Base-by-base conservation (phyloP, 106 monocot genomes). In the Allium cepa region DNA sequence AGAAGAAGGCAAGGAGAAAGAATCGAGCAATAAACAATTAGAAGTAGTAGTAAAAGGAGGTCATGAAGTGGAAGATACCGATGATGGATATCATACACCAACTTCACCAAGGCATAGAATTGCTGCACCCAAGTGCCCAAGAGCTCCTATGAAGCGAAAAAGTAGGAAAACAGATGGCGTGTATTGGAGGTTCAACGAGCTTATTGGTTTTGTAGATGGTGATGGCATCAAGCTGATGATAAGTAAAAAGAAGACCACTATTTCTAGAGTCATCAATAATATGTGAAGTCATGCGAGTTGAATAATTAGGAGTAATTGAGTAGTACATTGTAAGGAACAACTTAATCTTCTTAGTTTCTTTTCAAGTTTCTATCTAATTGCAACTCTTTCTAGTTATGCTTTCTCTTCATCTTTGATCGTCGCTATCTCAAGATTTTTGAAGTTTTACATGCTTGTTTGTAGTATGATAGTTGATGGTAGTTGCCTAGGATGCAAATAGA, bases 71-170 rank as follows among this genome's bases (percentile, higher is more conserved):
- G 53, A 55, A 12, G 53, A 55, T 55, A 15, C 3, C 0, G 53
- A 55, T 55, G 53, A 4, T 10, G 60, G 60, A 12, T 62, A 62
- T 62, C 62, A 62, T 26, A 62, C 62, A 9, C 62, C 62, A 36
- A 62, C 62, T 11, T 62, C 62, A 36, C 62, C 62, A 11, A 28
- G 62, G 26, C 62, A 62, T 36, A 62, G 27, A 22, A 62, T 62
- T 62, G 36, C 22, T 26, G 62, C 14, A 45, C 27, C 14, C 0
- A 14, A 62, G 22, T 62, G 62, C 62, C 62, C 62, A 7, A 26
- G 17, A 11, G 62, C 62, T 9, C 62, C 62, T 0, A 59, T 13
- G 11, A 62, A 62, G 62, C 62, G 27, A 7, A 10, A 26, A 9
- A 7, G 46, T 11, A 10, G n/a, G 27, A 62, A 62, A 14, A 36